Percentiles rank a stretch among this genome's conserved stretches.
These are phyloP conservation scores for Aspergillus sp. DNA, from an alignment of 2,329 filamentous ascomycete genomes.

Conservation along the genomic window DNA sequence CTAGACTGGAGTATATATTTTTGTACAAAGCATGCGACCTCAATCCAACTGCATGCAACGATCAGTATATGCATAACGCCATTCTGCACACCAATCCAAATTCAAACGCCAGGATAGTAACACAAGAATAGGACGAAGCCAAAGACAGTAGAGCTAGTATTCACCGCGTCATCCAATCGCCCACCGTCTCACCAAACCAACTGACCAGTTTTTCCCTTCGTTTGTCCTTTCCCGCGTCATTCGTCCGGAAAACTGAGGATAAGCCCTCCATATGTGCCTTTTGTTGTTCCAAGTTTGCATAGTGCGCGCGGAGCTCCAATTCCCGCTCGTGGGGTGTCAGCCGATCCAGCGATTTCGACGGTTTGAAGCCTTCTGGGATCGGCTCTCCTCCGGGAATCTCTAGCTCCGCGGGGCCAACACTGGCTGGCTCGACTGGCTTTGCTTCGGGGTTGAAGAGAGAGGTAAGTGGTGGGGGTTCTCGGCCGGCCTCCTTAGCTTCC, in stretches of 20 bases:
- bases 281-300: constrained; percentile 38
- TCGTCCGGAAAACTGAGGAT: constrained; percentile 35
- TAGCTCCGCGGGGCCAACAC: constrained; percentile 21
- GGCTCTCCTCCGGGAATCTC: constrained; percentile 38
- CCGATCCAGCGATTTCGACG: constrained; percentile 39
- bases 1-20: background rate
- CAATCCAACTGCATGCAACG: background rate
- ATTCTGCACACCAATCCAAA: no score
- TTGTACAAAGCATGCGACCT: background rate
- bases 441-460: constrained; percentile 46
- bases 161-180: constrained; percentile 39
- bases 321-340: constrained; percentile 49
- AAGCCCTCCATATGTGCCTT: constrained; percentile 39
- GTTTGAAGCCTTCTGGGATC: constrained; percentile 36
- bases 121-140: background rate
- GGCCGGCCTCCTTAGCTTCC: constrained; percentile 49
- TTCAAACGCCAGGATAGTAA: background rate
- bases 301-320: constrained; percentile 41
- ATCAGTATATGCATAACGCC: background rate
- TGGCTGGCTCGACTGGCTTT: constrained; percentile 15
- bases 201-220: constrained; percentile 39
- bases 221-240: constrained; percentile 38
- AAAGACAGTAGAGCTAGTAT: background rate
- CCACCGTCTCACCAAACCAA: constrained; percentile 47
- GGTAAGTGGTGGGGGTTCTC: constrained; percentile 43